Base-by-base conservation (phyloP, 148 eudicot species). In the Rhododendron molle region DNA sequence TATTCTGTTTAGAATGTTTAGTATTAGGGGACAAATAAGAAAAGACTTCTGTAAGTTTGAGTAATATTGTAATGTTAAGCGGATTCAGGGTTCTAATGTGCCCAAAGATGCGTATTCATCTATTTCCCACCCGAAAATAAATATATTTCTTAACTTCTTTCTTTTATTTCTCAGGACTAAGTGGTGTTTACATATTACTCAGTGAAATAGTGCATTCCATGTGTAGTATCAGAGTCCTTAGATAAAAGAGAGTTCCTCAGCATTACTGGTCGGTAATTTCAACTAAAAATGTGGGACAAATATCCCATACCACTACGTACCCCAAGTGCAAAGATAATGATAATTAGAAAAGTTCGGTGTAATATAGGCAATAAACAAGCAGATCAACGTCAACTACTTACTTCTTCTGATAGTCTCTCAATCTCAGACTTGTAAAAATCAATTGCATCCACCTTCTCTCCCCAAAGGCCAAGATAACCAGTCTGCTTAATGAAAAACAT, bases 381-480 rank as follows among this genome's bases (percentile, higher is more conserved):
- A 46, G 1, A 83, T 67, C 11, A 83, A 49, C 43, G 40, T 71
- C n/a, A 30, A 46, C 34, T 44, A 87, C 96, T 86, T 85, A 94
- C 96, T 85, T 90, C 90, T 85, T 85, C 85, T 8, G 91, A 85
- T 52, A 94, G 89, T 86, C 84, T 92, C 81, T 89, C 89, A 74
- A 91, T 78, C 87, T 90, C 90, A 23, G 91, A 87, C 43, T 86
- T 86, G 83, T 92, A 91, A 85, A 83, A 89, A 76, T 94, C 91
- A 87, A 94, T 91, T 54, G 93, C 93, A 88, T 94, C 94, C 69
- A 88, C 90, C 56, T 58, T 88, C 80, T 90, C 69, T 36, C 96
- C 96, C 76, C 87, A 88, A 69, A 94, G 90, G 86, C 94, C 96
- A 87, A 94, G 91, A 84, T 80, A 88, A 82, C 96, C 94, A 87